Evolutionary conservation across 192 early-diverging fungal species (phyloP).

Genomic region (Dissophora ornata): DNA sequence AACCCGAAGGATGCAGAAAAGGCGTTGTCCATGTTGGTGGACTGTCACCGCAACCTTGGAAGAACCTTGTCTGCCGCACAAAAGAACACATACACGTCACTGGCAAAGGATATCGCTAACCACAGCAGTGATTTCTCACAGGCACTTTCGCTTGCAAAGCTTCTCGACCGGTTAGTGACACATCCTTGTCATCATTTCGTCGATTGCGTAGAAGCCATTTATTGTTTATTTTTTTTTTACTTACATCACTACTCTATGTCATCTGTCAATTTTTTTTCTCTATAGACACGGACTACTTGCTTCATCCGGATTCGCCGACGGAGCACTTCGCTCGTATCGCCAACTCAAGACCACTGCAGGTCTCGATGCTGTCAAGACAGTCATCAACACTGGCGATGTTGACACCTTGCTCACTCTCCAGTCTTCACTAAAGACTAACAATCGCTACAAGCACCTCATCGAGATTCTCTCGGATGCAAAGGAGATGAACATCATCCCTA

Average conservation of each 20-base stretch:
- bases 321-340: constrained; percentile 44
- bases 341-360: constrained; percentile 34
- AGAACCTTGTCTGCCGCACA: constrained; percentile 23
- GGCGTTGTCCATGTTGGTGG: constrained; percentile 48
- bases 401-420: constrained; percentile 37
- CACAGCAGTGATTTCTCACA: constrained; percentile 48
- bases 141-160: constrained; percentile 38
- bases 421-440: constrained; percentile 20
- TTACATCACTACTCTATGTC: no score
- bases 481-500: constrained; percentile 51
- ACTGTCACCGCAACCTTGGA: constrained; percentile 33
- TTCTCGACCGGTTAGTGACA: constrained; percentile 37
- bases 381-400: constrained; percentile 22
- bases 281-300: constrained; percentile 40
- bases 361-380: constrained; percentile 32
- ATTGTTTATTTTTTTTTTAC: constrained; percentile 2
- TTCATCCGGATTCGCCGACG: constrained; percentile 45
- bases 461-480: constrained; percentile 50
- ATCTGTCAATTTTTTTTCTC: neutral
- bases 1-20: constrained; percentile 38
- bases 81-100: constrained; percentile 32
- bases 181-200: no score
- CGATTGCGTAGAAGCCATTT: no score
- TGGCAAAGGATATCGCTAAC: constrained; percentile 50
- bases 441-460: constrained; percentile 48